phyloP scores from a whole-genome alignment of 2,329 filamentous ascomycete genomes.

The Aspergillus japonicus region DNA sequence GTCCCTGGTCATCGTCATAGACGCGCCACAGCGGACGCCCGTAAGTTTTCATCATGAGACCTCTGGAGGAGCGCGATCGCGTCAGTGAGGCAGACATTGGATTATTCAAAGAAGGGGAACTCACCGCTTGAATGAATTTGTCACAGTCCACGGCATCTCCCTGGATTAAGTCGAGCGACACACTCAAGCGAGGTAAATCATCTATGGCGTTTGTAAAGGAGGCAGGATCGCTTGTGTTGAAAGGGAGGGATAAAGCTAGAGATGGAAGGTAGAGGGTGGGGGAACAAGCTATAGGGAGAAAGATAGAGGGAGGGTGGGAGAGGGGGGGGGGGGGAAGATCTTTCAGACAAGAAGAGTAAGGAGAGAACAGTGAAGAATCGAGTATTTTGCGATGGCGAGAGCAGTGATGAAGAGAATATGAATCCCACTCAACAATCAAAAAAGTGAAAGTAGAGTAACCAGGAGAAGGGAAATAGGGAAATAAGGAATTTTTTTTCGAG shows the following conservation, averaged over 20 bases:
- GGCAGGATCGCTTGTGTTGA: neutral
- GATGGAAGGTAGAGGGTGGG: neutral
- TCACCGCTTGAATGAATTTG: constrained; percentile 52
- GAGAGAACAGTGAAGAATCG: neutral
- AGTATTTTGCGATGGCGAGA: neutral
- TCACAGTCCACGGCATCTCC: constrained; percentile 52
- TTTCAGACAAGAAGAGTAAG: neutral
- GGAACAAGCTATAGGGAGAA: neutral
- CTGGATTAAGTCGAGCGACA: constrained; percentile 18
- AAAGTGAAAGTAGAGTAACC: neutral
- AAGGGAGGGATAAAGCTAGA: neutral
- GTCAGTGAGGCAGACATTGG: constrained; percentile 5
- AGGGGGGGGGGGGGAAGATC: neutral
- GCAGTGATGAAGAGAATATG: neutral
- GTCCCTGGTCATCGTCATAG: constrained; percentile 46
- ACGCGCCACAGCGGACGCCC: constrained; percentile 48
- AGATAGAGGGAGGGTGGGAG: neutral
- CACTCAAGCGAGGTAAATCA: constrained; percentile 16
- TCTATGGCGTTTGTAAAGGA: constrained; percentile 6
- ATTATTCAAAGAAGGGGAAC: constrained; percentile 9
- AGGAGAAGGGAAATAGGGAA: neutral
- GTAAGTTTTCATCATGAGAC: constrained; percentile 53
- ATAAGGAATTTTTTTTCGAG: neutral
- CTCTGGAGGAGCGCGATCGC: constrained; percentile 31
- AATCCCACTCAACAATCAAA: too few species aligned